Percentiles rank a stretch among this genome's conserved stretches.
These are phyloP conservation scores for Murraya koenigii DNA, from an alignment of 345 rosid genomes.

Conservation along the genomic window DNA sequence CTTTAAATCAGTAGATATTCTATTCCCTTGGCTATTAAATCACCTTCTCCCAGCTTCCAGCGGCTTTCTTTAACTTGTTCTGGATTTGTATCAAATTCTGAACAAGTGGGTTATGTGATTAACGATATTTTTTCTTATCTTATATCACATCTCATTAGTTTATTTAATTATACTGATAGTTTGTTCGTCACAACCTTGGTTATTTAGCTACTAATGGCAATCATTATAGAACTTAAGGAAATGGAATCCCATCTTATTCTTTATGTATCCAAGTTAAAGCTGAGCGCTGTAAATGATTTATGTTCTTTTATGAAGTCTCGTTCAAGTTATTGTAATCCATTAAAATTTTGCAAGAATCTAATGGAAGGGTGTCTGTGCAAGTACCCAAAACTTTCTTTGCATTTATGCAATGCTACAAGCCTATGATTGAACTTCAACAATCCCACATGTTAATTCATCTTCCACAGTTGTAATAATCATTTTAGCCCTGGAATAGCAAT, in stretches of 20 bases:
- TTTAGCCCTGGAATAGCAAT: no score
- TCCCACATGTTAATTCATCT: not conserved
- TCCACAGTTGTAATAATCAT: not conserved
- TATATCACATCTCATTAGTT: not conserved
- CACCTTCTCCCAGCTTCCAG: constrained; percentile 10
- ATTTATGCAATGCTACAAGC: not conserved
- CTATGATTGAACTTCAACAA: not conserved
- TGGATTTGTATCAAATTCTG: constrained; percentile 5
- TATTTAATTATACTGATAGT: not conserved
- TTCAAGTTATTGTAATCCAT: not conserved
- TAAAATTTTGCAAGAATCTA: not conserved
- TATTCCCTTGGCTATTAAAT: constrained; percentile 22
- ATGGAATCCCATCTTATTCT: not conserved
- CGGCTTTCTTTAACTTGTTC: not conserved
- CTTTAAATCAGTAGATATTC: constrained; percentile 28
- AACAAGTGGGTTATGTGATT: constrained; percentile 17
- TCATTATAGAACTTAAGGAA: not conserved
- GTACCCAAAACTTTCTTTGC: not conserved
- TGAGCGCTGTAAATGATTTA: not conserved
- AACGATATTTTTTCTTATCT: not conserved
- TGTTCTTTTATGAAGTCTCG: not conserved
- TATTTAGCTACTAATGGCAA: not conserved
- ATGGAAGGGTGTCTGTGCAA: not conserved
- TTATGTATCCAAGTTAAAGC: not conserved
- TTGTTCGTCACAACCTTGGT: not conserved